Evolutionary conservation across 768 basidiomycete genomes (phyloP).

Genomic region (Leccinum subgranulosum): DNA sequence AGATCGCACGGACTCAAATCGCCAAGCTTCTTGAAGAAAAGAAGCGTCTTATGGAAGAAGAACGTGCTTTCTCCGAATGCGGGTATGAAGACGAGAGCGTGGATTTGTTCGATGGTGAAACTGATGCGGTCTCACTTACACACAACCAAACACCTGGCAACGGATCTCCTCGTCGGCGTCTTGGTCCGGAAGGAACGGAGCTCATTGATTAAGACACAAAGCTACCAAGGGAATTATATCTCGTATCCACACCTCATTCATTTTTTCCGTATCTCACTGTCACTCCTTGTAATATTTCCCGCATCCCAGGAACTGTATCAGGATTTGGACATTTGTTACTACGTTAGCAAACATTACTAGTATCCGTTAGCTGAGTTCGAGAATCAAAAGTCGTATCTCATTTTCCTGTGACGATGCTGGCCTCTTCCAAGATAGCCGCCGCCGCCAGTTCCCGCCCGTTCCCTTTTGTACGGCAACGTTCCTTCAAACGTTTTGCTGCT

Average conservation of each 20-base stretch:
- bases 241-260: neutral
- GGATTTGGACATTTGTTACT: neutral
- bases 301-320: slow-evolving; percentile 25
- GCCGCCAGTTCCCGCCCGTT: neutral
- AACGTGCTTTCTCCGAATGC: neutral
- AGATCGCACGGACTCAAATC: slow-evolving; percentile 9
- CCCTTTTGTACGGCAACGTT: neutral
- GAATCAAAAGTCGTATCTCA: neutral
- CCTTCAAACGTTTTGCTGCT: slow-evolving; percentile 4
- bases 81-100: slow-evolving; percentile 22
- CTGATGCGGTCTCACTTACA: neutral
- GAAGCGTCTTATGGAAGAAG: slow-evolving; percentile 4
- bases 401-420: neutral
- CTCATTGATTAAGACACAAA: slow-evolving; percentile 11
- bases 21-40: slow-evolving; percentile 13
- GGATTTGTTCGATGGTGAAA: slow-evolving; percentile 5
- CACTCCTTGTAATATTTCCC: neutral
- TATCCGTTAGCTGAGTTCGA: neutral
- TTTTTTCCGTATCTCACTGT: neutral
- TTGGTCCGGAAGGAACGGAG: slow-evolving; percentile 25
- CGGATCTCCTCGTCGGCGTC: neutral
- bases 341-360: neutral
- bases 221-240: neutral
- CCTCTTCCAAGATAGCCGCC: neutral
- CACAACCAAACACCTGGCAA: neutral